Base-by-base conservation (phyloP, 108 stramenopile genomes). In the Fragilaria crotonensis region DNA sequence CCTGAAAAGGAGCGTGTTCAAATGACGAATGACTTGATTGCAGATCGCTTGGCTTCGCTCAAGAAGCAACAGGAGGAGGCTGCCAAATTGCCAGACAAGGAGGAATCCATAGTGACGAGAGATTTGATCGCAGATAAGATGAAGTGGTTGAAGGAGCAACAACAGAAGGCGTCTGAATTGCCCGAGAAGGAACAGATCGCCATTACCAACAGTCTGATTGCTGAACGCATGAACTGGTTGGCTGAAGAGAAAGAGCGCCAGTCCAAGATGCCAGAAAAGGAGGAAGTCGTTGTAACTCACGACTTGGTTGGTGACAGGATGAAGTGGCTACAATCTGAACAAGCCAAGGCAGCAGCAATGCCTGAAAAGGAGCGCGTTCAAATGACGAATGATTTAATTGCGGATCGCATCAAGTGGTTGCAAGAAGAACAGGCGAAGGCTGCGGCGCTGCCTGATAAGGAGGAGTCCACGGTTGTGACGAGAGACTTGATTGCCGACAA, bases 201-300 rank as follows among this genome's bases (percentile, higher is more conserved):
- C 21, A 27, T 59, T 26, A 25, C 11, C 18, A 45, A 46, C 4
- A 21, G 26, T 28, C 2, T 25, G 3, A 57, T 57, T 22, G 18
- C 57, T 9, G 57, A 57, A 14, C 21, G 23, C 7, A 20, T 57
- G 33, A 20, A 45, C 5, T 36, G 19, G 18, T 25, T 57, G 33
- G 36, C 21, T 21, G 21, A 36, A 22, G n/a, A 44, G 22, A 36
- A 57, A 23, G 36, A 57, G 19, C 17, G n/a, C 11, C 7, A 17
- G 33, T 33, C 33, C 5, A 27, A 57, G 18, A 5, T 45, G 19
- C 41, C 57, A 5, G 57, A 57, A 45, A 45, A 57, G 44, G 36
- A 57, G 9, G 21, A 57, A 23, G 23, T 57, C 11, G 57, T 11
- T 7, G 22, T 57, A 20, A 46, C 44, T 23, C 44, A 23, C n/a